Base-by-base conservation (phyloP, 2,329 filamentous ascomycete genomes). In the Fusarium sp. region DNA sequence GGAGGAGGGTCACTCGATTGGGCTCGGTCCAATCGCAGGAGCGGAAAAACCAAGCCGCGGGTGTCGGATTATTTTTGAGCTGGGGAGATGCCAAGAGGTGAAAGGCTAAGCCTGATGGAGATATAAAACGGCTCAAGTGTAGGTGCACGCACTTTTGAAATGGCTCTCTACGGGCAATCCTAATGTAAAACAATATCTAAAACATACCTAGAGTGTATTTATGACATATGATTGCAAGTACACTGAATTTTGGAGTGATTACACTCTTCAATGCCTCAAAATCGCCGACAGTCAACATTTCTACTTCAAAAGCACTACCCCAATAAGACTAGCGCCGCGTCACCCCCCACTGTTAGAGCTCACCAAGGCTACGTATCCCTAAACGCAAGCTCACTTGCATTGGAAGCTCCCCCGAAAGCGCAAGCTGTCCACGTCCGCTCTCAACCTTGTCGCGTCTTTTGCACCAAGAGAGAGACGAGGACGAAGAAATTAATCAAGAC, bases 281-380 rank as follows among this genome's bases (percentile, higher is more conserved):
- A 30, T 20, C 22, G 25, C 6, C 11, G 10, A 20, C 20, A 38
- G 2, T 58, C 5, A 0, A 27, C 5, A 11, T 32, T 14, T 37
- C 27, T 27, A 35, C 45, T 5, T 15, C 10, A 14, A 60, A 1
- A 27, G 22, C 25, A 27, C 35, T 65, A 17, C 69, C 43, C 12
- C 1, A 66, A 65, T 15, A 20, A 20, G 73, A 40, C 63, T 77
- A 77, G 75, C 56, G 67, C 8, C 17, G 2, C 47, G 40, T 43
- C 30, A n/a, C 37, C 22, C 70, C 68, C 70, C 73, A 74, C 71
- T 65, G 57, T 54, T 22, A 45, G 20, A 50, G 20, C 61, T 35
- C 20, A 32, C 35, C 74, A 72, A 82, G 81, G 81, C 81, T 82
- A 83, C 81, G 82, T 83, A 82, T 82, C 79, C 81, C 79, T 72